Conservation (phyloP, 2,329 filamentous ascomycete species). For the Sclerotinia sclerotiorum region DNA sequence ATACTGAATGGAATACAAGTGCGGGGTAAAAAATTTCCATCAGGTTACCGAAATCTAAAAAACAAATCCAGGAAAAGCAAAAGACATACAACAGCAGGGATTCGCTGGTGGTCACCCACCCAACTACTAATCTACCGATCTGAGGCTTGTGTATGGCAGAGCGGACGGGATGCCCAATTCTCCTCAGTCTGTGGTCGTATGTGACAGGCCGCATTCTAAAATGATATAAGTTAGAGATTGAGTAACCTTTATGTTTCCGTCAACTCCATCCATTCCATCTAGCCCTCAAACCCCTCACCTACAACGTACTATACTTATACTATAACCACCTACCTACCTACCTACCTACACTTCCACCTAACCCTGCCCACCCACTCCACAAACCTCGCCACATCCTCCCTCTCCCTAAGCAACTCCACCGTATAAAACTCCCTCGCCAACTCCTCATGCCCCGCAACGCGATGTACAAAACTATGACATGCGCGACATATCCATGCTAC, state of each 20-base stretch:
- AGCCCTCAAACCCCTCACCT: no score
- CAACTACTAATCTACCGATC: slow-evolving; percentile 16
- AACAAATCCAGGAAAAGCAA: no score
- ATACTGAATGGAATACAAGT: no score
- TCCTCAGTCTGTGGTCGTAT: slow-evolving; percentile 10
- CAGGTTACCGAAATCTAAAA: no score
- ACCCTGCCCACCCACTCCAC: slow-evolving; percentile 70
- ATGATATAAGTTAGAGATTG: no score
- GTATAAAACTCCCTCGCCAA: slow-evolving; percentile 72
- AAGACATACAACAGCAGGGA: slow-evolving; percentile 1
- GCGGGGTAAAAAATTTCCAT: no score
- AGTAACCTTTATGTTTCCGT: no score
- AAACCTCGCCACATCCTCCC: slow-evolving; percentile 71
- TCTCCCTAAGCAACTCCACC: slow-evolving; percentile 66
- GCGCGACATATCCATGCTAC: slow-evolving; percentile 85
- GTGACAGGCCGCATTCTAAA: background rate
- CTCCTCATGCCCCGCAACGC: slow-evolving; percentile 73
- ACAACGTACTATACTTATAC: no score
- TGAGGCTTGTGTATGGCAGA: slow-evolving; percentile 12
- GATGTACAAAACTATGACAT: slow-evolving; percentile 81
- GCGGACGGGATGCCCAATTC: slow-evolving; percentile 13
- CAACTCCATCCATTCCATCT: no score
- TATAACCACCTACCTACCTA: no score
- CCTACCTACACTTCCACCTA: slow-evolving; percentile 53
- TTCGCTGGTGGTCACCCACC: slow-evolving; percentile 17